These are phyloP conservation scores for Arabis alpina DNA, from an alignment of 345 rosid genomes.

Conservation along the genomic window DNA sequence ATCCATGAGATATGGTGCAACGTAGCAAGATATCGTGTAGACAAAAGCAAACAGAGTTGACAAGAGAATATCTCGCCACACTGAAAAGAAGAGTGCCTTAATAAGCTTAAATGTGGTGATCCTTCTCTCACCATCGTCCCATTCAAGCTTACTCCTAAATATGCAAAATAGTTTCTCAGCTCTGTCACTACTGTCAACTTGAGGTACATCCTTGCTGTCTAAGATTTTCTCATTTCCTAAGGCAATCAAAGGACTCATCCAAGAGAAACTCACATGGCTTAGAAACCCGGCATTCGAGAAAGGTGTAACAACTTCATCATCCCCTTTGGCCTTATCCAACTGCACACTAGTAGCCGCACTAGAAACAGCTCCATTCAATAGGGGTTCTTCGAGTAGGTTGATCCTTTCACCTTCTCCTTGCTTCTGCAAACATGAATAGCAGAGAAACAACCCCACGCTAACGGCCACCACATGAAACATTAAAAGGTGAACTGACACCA, in stretches of 20 bases:
- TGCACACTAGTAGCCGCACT: conserved; percentile 26
- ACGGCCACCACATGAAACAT: conserved; percentile 59
- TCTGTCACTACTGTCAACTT: conserved; percentile 48
- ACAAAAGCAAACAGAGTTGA: conserved; percentile 45
- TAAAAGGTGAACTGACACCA: conserved; percentile 41
- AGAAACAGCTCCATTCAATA: conserved; percentile 44
- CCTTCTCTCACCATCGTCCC: conserved; percentile 43
- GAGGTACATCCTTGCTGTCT: conserved; percentile 53
- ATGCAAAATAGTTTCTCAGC: conserved; percentile 40
- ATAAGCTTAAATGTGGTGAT: conserved; percentile 47
- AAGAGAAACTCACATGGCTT: conserved; percentile 52
- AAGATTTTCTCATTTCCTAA: conserved; percentile 50
- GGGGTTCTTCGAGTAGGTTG: conserved; percentile 53
- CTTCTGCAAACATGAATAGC: conserved; percentile 55
- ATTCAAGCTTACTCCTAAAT: conserved; percentile 46
- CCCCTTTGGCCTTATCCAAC: conserved; percentile 35
- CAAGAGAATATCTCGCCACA: conserved; percentile 47
- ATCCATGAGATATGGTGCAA: conserved; percentile 55
- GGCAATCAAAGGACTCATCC: conserved; percentile 53
- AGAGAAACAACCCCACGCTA: conserved; percentile 58
- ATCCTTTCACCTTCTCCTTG: conserved; percentile 40
- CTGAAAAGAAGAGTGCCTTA: conserved; percentile 44
- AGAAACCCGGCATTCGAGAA: conserved; percentile 50
- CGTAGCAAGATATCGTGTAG: conserved; percentile 48
- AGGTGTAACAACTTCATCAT: conserved; percentile 46